phyloP scores from a whole-genome alignment of 2,329 filamentous ascomycete genomes.

The Pochonia chlamydosporia region DNA sequence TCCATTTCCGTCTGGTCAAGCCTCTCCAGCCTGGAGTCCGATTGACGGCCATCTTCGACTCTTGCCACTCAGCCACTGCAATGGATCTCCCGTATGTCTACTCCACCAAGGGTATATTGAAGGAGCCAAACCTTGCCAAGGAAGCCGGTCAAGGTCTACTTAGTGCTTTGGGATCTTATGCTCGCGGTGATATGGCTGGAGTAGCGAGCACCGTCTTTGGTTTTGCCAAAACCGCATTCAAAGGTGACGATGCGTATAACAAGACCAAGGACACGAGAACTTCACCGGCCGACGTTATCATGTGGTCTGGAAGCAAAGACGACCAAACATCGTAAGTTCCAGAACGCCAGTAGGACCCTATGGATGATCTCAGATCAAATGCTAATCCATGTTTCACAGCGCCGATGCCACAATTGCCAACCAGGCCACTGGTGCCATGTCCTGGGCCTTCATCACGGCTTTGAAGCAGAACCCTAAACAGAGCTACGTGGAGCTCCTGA shows the following conservation, averaged over 20 bases:
- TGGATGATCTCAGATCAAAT: constrained; percentile 9
- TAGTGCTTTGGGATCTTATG: constrained; percentile 70
- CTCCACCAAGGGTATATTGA: constrained; percentile 73
- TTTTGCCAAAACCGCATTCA: constrained; percentile 82
- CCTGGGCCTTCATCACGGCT: constrained; percentile 89
- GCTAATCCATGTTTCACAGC: constrained; percentile 37
- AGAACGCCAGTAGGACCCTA: not conserved
- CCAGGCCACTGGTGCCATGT: constrained; percentile 96
- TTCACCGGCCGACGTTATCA: constrained; percentile 89
- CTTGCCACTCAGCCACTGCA: constrained; percentile 72
- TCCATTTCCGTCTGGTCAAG: constrained; percentile 71
- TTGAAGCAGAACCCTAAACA: constrained; percentile 91
- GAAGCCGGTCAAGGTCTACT: constrained; percentile 70
- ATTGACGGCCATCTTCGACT: constrained; percentile 76
- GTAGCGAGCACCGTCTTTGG: constrained; percentile 76
- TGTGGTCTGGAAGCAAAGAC: constrained; percentile 97
- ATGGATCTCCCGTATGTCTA: constrained; percentile 76
- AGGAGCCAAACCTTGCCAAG: constrained; percentile 76
- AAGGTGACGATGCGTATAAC: constrained; percentile 72
- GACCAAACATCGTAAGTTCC: constrained; percentile 69
- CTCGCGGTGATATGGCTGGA: constrained; percentile 74
- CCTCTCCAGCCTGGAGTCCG: constrained; percentile 78
- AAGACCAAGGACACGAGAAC: constrained; percentile 84
- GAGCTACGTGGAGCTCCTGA: constrained; percentile 91
- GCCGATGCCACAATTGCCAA: constrained; percentile 84